Percentiles rank a stretch among this genome's conserved stretches.
These are phyloP conservation scores for Bretschneidera sinensis DNA, from an alignment of 345 rosid genomes.

Conservation along the genomic window DNA sequence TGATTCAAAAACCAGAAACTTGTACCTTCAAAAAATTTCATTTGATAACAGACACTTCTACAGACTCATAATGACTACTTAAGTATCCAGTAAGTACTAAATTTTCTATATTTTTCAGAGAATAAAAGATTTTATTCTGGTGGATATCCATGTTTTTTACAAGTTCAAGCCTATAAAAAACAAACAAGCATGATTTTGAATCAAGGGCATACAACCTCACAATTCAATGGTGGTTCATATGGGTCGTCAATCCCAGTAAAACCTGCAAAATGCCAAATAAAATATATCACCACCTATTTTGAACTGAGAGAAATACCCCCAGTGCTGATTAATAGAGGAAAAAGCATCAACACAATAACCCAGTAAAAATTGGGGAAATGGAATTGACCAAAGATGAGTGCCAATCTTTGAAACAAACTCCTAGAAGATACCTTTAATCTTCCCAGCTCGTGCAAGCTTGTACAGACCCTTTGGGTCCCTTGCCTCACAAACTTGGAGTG, in stretches of 20 bases:
- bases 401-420: slow-evolving; percentile 7
- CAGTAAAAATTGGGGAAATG: neutral
- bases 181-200: slow-evolving; percentile 1
- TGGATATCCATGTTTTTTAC: neutral
- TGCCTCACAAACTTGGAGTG: slow-evolving; percentile 69
- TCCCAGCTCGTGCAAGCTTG: slow-evolving; percentile 88
- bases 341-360: neutral
- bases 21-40: too few species aligned
- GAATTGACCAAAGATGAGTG: neutral
- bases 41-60: too few species aligned
- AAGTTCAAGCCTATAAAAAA: slow-evolving; percentile 5
- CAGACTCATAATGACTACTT: too few species aligned
- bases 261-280: slow-evolving; percentile 30
- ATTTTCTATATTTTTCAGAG: neutral
- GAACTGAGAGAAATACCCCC: slow-evolving; percentile 1
- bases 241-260: slow-evolving; percentile 86
- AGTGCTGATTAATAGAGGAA: neutral
- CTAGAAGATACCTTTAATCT: slow-evolving; percentile 53
- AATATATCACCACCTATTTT: slow-evolving; percentile 9
- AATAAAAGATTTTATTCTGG: neutral
- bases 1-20: too few species aligned
- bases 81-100: too few species aligned
- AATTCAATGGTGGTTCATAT: slow-evolving; percentile 60
- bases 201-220: slow-evolving; percentile 41
- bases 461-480: slow-evolving; percentile 87